These are phyloP conservation scores for Penicillium sp. DNA, from an alignment of 2,329 filamentous ascomycete genomes.

Conservation along the genomic window DNA sequence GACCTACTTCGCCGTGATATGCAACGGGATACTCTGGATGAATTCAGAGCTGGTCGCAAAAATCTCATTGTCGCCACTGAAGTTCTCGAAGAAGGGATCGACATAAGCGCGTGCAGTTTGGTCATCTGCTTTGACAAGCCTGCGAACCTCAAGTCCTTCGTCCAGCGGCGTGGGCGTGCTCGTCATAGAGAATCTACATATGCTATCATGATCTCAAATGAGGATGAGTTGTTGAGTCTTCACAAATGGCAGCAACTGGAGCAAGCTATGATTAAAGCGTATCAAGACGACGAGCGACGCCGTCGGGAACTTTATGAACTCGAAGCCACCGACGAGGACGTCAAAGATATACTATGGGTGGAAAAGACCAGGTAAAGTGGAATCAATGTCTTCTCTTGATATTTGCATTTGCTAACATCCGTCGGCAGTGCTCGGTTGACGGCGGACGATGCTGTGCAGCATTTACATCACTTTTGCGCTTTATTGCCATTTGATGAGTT, in stretches of 20 bases:
- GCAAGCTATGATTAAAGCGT: slow-evolving; percentile 66
- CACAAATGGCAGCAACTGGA: slow-evolving; percentile 67
- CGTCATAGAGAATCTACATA: slow-evolving; percentile 57
- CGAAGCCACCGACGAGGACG: slow-evolving; percentile 49
- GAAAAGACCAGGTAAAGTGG: slow-evolving; percentile 27
- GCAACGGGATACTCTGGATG: slow-evolving; percentile 52
- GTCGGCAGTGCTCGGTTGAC: slow-evolving; percentile 62
- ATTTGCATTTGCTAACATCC: slow-evolving; percentile 2
- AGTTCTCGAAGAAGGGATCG: slow-evolving; percentile 61
- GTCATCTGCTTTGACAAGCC: slow-evolving; percentile 65
- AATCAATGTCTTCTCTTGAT: not conserved
- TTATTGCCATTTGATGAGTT: slow-evolving; percentile 57
- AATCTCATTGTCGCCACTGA: slow-evolving; percentile 60
- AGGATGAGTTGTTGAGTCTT: slow-evolving; percentile 34
- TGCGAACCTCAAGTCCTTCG: slow-evolving; percentile 61
- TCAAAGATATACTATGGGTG: slow-evolving; percentile 42
- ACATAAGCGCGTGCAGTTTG: slow-evolving; percentile 61
- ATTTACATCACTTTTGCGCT: slow-evolving; percentile 78
- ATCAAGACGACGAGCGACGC: slow-evolving; percentile 62
- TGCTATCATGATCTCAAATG: slow-evolving; percentile 48
- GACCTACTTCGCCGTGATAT: slow-evolving; percentile 49
- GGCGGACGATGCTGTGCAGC: slow-evolving; percentile 69
- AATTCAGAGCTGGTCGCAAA: slow-evolving; percentile 53
- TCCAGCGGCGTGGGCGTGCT: slow-evolving; percentile 64
- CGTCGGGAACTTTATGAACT: slow-evolving; percentile 46